Evolutionary conservation across 441 rosid species (phyloP), one percentile per base, ranked within the genome.

Genomic region (Erodium trifolium): DNA sequence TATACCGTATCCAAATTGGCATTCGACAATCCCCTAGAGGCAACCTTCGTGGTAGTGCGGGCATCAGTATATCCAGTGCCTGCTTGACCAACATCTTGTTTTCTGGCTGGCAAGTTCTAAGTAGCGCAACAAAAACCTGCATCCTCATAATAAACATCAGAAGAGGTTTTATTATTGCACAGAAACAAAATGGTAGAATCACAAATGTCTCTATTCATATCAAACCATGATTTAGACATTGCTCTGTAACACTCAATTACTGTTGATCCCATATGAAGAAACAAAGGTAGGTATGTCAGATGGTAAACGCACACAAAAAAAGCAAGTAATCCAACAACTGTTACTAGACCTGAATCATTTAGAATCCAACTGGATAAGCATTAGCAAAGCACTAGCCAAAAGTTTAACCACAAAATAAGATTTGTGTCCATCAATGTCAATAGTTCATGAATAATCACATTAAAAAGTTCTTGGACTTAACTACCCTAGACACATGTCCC

Each of bases 81-180:
- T 92, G 98, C 90, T 92, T 95, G 77, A 92, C 99, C 79, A 92
- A 79, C 86, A 92, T 78, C 79, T 92, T 95, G 78, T 95, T 90
- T 84, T 95, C 99, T 27, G 95, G 93, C 81, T 92, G 99, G 84
- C 91, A 95, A 63, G 97, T 90, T 81, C 95, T 87, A 63, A 95
- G 98, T 73, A 95, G 99, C 3, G 99, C 98, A 81, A 92, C 97
- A 82, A 95, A 95, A 78, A 95, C 98, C 99, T 95, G 85, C 75
- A 85, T 69, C 77, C 77, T 43, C 69, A 73, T 71, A 6, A 71
- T 65, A 53, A 55, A 63, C 53, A 64, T 69, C 68, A 80, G 66
- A 9, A 47, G 43, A 66, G 18, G 27, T 60, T 37, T 37, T 65
- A 37, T 67, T 5, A 49, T 67, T 60, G 16, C 70, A 16, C 2